These are phyloP conservation scores for Rutstroemia sp. DNA, from an alignment of 2,329 filamentous ascomycete genomes.

Conservation along the genomic window DNA sequence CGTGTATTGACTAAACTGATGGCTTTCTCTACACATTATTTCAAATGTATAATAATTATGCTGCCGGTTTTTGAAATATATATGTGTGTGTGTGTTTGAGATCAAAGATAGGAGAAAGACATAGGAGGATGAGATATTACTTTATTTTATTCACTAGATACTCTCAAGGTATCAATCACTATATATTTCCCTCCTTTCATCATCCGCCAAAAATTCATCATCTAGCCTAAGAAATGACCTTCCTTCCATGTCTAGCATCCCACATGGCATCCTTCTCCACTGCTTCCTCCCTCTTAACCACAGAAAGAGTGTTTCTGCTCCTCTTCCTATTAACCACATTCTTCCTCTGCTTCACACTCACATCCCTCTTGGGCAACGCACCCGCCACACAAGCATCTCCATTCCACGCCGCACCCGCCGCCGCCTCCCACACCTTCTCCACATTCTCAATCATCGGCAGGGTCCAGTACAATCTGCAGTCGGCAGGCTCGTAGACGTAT, in stretches of 20 bases:
- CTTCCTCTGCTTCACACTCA: neutral
- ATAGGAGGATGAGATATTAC: too few relatives aligned
- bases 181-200: too few relatives aligned
- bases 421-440: conserved; percentile 43
- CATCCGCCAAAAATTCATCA: neutral
- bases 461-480: conserved; percentile 55
- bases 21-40: too few relatives aligned
- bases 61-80: too few relatives aligned
- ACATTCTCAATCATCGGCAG: conserved; percentile 43
- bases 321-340: neutral
- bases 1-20: too few relatives aligned
- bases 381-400: conserved; percentile 31
- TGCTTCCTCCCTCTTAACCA: neutral
- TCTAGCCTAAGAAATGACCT: neutral
- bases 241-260: neutral
- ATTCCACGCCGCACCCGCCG: conserved; percentile 34
- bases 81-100: too few relatives aligned
- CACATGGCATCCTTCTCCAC: neutral
- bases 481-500: conserved; percentile 52
- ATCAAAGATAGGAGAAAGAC: too few relatives aligned
- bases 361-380: conserved; percentile 15
- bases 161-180: too few relatives aligned
- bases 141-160: too few relatives aligned
- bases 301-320: neutral
- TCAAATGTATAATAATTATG: too few relatives aligned